Conservation (phyloP, 1,139 yeast genomes). For the Candida albicans region DNA sequence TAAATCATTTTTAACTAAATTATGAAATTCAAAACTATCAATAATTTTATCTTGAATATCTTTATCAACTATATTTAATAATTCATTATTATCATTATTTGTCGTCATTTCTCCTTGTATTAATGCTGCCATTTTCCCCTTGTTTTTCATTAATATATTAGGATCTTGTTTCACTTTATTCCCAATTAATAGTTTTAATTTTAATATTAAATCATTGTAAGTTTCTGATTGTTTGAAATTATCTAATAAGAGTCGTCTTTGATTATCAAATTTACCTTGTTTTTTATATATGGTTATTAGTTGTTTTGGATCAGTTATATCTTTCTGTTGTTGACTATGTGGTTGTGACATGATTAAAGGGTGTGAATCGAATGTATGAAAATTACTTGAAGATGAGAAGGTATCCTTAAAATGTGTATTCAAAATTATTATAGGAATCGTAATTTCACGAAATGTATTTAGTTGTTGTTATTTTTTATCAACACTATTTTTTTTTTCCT, state of each 20-base stretch:
- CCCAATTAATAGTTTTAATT: constrained; percentile 47
- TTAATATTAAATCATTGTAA: constrained; percentile 39
- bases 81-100: constrained; percentile 15
- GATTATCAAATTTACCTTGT: constrained; percentile 51
- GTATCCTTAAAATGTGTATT: not conserved
- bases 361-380: not conserved
- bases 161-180: constrained; percentile 52
- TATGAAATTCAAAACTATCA: constrained; percentile 44
- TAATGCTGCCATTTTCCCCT: constrained; percentile 53
- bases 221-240: constrained; percentile 47
- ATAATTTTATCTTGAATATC: constrained; percentile 49
- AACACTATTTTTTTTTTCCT: constrained; percentile 1
- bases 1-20: constrained; percentile 31
- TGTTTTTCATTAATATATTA: constrained; percentile 46
- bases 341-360: not conserved
- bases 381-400: not conserved
- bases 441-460: not conserved
- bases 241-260: constrained; percentile 43
- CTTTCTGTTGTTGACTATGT: constrained; percentile 3
- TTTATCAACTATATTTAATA: constrained; percentile 41
- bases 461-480: not conserved
- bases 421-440: not conserved
- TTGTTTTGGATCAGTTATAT: constrained; percentile 36
- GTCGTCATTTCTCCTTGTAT: constrained; percentile 49
- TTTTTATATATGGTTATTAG: constrained; percentile 48